Evolutionary conservation across 2,329 filamentous ascomycete species (phyloP).

Genomic region (Ascosphaera aggregata): DNA sequence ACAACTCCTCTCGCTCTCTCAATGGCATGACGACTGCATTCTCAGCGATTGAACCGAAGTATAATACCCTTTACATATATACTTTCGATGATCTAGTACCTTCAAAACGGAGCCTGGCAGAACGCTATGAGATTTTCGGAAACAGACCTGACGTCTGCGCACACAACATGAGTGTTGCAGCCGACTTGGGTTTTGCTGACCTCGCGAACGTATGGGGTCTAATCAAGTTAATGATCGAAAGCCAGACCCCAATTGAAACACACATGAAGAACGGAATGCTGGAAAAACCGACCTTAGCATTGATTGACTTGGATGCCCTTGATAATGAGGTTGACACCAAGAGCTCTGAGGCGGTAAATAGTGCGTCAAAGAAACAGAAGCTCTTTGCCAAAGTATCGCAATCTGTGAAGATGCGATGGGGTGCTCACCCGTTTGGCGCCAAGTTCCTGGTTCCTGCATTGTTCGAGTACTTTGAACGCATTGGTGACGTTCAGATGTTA

Average conservation of each 20-base stretch:
- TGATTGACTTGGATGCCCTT: no score
- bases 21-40: constrained; percentile 32
- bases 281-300: no score
- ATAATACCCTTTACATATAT: constrained; percentile 52
- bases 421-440: constrained; percentile 30
- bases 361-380: no score
- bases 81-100: constrained; percentile 49
- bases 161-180: constrained; percentile 61
- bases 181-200: constrained; percentile 44
- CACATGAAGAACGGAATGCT: no score
- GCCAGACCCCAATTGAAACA: no score
- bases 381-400: constrained; percentile 16
- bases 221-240: constrained; percentile 50
- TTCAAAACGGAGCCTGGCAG: constrained; percentile 51
- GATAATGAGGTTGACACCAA: no score
- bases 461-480: constrained; percentile 34
- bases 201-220: constrained; percentile 69
- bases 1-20: constrained; percentile 26
- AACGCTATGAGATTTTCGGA: constrained; percentile 64
- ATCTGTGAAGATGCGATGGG: constrained; percentile 30
- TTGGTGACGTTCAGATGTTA: constrained; percentile 41
- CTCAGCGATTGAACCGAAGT: constrained; percentile 21
- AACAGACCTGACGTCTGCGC: constrained; percentile 59
- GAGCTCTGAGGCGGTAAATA: no score
- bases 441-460: constrained; percentile 32